Evolutionary conservation across 345 rosid species (phyloP), one percentile per base, ranked within the genome.

Genomic region (Raphanus raphanistrum): DNA sequence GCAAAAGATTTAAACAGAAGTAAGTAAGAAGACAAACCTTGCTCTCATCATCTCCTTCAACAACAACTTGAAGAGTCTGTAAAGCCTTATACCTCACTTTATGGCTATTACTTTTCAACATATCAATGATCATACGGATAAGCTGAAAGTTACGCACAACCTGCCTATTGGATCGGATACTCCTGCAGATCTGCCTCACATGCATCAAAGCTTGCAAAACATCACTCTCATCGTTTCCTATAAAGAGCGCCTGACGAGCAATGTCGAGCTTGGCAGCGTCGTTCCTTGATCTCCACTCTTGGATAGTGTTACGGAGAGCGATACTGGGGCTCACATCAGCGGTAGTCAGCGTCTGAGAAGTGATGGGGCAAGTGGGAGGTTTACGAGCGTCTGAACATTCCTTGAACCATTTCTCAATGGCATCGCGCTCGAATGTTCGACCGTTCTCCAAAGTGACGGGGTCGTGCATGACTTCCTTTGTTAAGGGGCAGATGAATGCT

Each of bases 231-330:
- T 87, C 50, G 80, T 89, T 90, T 43, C 84, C 77, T 59, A 84
- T 33, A 82, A 84, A 87, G 50, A 95, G 76, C 8, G 92, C 78
- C 73, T 87, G 87, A 17, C 88, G 86, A 64, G 97, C 97, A 83
- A 81, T 80, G 69, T 95, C 98, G 48, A 95, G 94, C 77, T 92
- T 92, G 1, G 85, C 98, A 82, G 89, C 84, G 71, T 92, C 96
- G 72, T 92, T 92, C 82, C 99, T 88, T 7, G 94, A 89, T 73
- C 86, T 92, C 99, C 99, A 95, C 84, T 95, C 98, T 73, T 95
- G 93, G 62, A 95, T 95, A 9, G 94, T 91, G 86, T 88, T 88
- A 60, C 94, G 88, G 83, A 95, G 68, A 65, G 98, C 98, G 29
- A 95, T 86, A 63, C 96, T 92, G 26, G 97, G 89, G 74, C 89